Base-by-base conservation (phyloP, 495 filamentous ascomycete genomes). In the Pseudevernia furfuracea region DNA sequence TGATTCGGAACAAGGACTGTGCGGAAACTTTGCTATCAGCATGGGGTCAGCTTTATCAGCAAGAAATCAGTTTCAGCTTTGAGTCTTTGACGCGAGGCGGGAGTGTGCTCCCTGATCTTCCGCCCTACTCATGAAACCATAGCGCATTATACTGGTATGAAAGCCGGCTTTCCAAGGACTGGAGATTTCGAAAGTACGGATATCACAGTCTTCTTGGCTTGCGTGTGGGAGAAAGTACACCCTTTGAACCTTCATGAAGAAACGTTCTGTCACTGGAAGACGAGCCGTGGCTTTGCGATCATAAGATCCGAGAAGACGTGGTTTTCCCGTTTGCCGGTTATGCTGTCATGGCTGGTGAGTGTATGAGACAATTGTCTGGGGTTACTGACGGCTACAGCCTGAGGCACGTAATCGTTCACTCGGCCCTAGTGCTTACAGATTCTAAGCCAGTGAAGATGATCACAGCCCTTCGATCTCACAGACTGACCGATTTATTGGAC, bases 81-180 rank as follows among this genome's bases (percentile, higher is more conserved):
- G 12, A 63, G 0, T 46, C 44, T 3, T n/a, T 78, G 4, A 79
- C 74, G 63, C 74, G 75, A 19, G 34, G 23, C 1, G 69, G 69
- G 4, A 63, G 66, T 48, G 66, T 74, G 2, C 58, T 84, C 3
- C 61, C 72, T 8, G 76, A 79, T 28, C 68, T 85, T 28, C 79
- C 76, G 30, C 58, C 72, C 4, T 86, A 86, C 52, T 75, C 81
- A 0, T 85, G 83, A 82, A 67, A 81, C 12, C 75, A 78, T 37
- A 71, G 74, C 12, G 58, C 63, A 7, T 49, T 58, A 21, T 75
- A 76, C 60, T 85, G 81, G 81, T 67, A 70, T 43, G 83, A 85
- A 65, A 77, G 69, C 41, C 75, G 80, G 11, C 64, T 80, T n/a
- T 71, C 69, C 1, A 62, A 69, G 41, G 75, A 80, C 30, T 81